These are phyloP conservation scores for Cryptococcus floricola DNA, from an alignment of 1,284 basidiomycete genomes.

Conservation along the genomic window DNA sequence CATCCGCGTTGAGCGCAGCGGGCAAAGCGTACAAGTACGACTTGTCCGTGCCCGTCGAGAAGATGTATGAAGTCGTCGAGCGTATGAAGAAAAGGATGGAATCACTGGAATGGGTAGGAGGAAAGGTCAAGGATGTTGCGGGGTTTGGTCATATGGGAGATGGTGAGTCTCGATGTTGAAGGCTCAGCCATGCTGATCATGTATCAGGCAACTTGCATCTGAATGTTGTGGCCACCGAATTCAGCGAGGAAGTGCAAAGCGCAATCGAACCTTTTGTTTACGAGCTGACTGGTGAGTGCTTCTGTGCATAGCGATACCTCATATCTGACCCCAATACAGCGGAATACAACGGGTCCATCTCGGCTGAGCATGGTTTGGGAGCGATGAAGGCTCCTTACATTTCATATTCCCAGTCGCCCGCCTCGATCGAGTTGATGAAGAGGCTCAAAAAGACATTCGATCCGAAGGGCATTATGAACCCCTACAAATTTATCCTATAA, in stretches of 20 bases:
- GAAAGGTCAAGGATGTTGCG: conserved; percentile 71
- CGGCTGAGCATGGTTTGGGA: conserved; percentile 87
- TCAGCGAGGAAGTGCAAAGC: conserved; percentile 74
- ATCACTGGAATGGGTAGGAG: conserved; percentile 66
- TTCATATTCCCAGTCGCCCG: conserved; percentile 74
- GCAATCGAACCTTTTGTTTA: conserved; percentile 94
- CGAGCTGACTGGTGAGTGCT: conserved; percentile 65
- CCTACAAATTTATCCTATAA: conserved; percentile 37
- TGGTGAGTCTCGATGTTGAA: conserved; percentile 53
- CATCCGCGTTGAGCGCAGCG: conserved; percentile 88
- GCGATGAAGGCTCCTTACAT: conserved; percentile 54
- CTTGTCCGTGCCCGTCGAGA: conserved; percentile 79
- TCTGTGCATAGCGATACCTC: background rate
- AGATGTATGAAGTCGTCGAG: conserved; percentile 87
- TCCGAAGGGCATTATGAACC: conserved; percentile 77
- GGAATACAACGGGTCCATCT: conserved; percentile 77
- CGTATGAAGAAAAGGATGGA: conserved; percentile 68
- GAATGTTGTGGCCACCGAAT: conserved; percentile 80
- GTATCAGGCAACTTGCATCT: conserved; percentile 81
- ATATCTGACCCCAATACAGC: conserved; percentile 18
- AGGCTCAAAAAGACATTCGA: conserved; percentile 86
- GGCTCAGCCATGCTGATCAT: background rate
- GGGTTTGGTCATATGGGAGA: conserved; percentile 97
- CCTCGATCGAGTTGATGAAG: conserved; percentile 81
- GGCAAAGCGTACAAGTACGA: conserved; percentile 98